phyloP scores from a whole-genome alignment of 2,329 filamentous ascomycete genomes.

The Pyrenochaeta sp. region DNA sequence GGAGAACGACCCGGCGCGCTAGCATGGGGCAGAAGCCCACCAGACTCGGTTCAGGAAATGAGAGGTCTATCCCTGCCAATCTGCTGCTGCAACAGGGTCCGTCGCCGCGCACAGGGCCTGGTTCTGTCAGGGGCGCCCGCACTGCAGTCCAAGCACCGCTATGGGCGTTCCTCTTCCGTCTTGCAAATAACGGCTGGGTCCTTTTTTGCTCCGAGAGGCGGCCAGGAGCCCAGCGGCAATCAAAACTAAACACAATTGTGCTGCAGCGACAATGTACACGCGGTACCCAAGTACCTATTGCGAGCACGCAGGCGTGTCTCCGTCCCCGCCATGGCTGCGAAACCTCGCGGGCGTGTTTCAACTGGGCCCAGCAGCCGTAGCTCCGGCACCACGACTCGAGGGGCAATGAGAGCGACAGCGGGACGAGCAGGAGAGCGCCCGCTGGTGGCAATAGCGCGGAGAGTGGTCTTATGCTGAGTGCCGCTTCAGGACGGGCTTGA shows the following conservation, averaged over 20 bases:
- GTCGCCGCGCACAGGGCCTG: slow-evolving; percentile 36
- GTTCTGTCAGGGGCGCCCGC: slow-evolving; percentile 40
- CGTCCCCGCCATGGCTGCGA: too few species aligned
- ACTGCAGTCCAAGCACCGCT: slow-evolving; percentile 5
- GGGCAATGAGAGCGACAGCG: slow-evolving; percentile 18
- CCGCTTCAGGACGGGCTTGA: slow-evolving; percentile 33
- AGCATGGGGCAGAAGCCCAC: slow-evolving; percentile 39
- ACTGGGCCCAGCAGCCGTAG: slow-evolving; percentile 20
- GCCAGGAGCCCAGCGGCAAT: slow-evolving; percentile 16
- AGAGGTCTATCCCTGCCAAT: slow-evolving; percentile 39
- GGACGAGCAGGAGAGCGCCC: slow-evolving; percentile 16
- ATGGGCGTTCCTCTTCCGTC: slow-evolving; percentile 12
- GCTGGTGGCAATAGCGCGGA: slow-evolving; percentile 32
- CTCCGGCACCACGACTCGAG: slow-evolving; percentile 35
- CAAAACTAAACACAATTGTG: slow-evolving; percentile 8
- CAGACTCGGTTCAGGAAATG: slow-evolving; percentile 48
- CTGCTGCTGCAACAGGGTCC: slow-evolving; percentile 28
- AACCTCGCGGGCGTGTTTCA: slow-evolving; percentile 5
- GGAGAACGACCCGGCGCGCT: slow-evolving; percentile 37
- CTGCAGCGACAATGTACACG: slow-evolving; percentile 7
- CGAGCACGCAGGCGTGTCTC: too few species aligned
- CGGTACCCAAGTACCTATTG: slow-evolving; percentile 1
- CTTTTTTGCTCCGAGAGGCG: slow-evolving; percentile 8
- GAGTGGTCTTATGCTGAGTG: slow-evolving; percentile 24
- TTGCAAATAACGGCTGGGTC: slow-evolving; percentile 19